Conservation (phyloP, 306 rosid genomes). For the Gleditsia sinensis region DNA sequence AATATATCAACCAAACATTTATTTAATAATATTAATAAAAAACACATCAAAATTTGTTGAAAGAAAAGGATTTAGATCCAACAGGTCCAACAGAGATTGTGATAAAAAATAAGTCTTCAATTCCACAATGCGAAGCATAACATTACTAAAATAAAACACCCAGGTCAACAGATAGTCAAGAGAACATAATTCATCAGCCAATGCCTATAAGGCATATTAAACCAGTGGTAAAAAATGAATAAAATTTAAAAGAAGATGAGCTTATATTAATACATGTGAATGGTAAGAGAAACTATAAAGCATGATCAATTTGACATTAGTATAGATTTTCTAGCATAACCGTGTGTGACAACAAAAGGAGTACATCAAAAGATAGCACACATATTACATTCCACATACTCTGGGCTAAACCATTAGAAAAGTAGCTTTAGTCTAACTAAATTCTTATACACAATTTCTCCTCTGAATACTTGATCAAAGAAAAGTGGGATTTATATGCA, state of each 20-base stretch:
- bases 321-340: neutral
- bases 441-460: too few relatives aligned
- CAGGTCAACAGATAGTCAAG: constrained; percentile 12
- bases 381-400: neutral
- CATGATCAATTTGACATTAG: constrained; percentile 3
- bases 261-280: constrained; percentile 21
- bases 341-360: neutral
- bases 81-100: neutral
- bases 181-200: constrained; percentile 23
- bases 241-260: constrained; percentile 2
- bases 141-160: constrained; percentile 12
- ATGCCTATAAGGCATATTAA: constrained; percentile 40
- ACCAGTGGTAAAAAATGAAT: constrained; percentile 18
- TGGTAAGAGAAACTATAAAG: constrained; percentile 6
- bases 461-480: too few relatives aligned
- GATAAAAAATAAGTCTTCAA: constrained; percentile 17
- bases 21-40: too few relatives aligned
- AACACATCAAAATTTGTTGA: constrained; percentile 5
- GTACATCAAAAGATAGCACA: neutral
- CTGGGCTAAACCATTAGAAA: neutral
- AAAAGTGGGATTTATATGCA: neutral
- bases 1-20: too few relatives aligned
- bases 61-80: constrained; percentile 14
- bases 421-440: too few relatives aligned
- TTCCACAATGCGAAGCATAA: constrained; percentile 10